Percentiles rank a stretch among this genome's conserved stretches.
These are phyloP conservation scores for Iris pallida DNA, from an alignment of 116 monocot genomes.

Conservation along the genomic window DNA sequence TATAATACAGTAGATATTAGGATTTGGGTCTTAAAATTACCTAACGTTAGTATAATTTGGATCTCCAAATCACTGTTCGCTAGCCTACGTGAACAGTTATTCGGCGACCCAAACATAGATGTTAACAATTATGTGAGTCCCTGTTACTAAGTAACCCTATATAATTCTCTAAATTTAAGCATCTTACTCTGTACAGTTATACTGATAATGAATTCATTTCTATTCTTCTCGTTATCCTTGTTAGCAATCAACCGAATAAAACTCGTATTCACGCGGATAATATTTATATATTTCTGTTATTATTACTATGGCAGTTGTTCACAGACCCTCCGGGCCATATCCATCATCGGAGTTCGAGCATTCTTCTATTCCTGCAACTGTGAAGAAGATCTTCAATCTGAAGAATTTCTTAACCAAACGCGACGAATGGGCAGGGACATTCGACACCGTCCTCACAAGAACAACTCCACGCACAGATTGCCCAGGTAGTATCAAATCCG, in stretches of 20 bases:
- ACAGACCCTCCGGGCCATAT: constrained; percentile 57
- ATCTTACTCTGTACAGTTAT: neutral
- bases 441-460: constrained; percentile 64
- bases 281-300: too few species aligned
- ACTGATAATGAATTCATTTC: too few species aligned
- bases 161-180: neutral
- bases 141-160: too few species aligned
- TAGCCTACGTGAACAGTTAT: too few species aligned
- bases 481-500: constrained; percentile 53
- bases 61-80: too few species aligned
- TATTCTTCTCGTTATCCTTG: too few species aligned
- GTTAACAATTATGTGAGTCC: too few species aligned
- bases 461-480: constrained; percentile 54
- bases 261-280: too few species aligned
- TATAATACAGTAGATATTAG: neutral
- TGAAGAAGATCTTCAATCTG: constrained; percentile 88
- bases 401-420: constrained; percentile 64
- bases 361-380: constrained; percentile 88
- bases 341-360: constrained; percentile 80
- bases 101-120: too few species aligned
- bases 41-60: too few species aligned
- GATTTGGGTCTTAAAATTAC: too few species aligned
- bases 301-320: constrained; percentile 50
- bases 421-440: constrained; percentile 90
- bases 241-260: too few species aligned